A percentile compares a stretch with the other conserved stretches of the same genome.
These are phyloP conservation scores for Xerophyta viscosa DNA, from an alignment of 106 monocot species.

Conservation along the genomic window DNA sequence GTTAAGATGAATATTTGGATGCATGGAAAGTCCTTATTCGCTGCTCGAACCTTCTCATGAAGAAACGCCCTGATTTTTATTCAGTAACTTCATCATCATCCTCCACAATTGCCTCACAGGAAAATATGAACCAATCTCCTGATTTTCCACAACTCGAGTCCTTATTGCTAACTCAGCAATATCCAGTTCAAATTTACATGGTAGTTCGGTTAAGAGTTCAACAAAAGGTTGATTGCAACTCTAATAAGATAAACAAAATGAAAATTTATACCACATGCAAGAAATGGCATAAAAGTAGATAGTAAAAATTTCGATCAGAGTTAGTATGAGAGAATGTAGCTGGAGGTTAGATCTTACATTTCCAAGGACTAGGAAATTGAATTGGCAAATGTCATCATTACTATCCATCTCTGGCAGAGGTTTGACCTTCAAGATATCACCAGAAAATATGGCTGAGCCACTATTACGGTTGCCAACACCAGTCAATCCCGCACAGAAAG, in stretches of 20 bases:
- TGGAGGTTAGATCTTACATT: conserved; percentile 29
- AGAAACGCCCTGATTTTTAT: conserved; percentile 84
- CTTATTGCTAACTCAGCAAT: conserved; percentile 15
- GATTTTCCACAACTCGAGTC: conserved; percentile 5
- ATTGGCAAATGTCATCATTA: conserved; percentile 47
- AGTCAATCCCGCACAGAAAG: conserved; percentile 2
- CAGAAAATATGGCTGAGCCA: conserved; percentile 11
- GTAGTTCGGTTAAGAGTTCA: conserved; percentile 74
- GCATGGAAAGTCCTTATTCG: no score
- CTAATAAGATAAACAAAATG: conserved; percentile 24
- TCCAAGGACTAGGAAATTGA: conserved; percentile 29
- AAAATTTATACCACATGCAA: neutral
- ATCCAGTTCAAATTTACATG: conserved; percentile 45
- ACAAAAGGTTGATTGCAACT: conserved; percentile 89
- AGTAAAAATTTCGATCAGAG: no score
- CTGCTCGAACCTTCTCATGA: conserved; percentile 75
- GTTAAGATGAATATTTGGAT: no score
- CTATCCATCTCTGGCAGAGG: conserved; percentile 38
- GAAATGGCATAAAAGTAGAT: neutral
- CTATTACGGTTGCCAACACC: conserved; percentile 12
- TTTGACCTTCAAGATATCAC: conserved; percentile 15
- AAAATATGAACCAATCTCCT: conserved; percentile 44
- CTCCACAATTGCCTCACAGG: conserved; percentile 43
- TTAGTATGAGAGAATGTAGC: neutral
- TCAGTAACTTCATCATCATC: conserved; percentile 95